These are phyloP conservation scores for Larix sibirica DNA, from an alignment of 83 land plant species.

Conservation along the genomic window DNA sequence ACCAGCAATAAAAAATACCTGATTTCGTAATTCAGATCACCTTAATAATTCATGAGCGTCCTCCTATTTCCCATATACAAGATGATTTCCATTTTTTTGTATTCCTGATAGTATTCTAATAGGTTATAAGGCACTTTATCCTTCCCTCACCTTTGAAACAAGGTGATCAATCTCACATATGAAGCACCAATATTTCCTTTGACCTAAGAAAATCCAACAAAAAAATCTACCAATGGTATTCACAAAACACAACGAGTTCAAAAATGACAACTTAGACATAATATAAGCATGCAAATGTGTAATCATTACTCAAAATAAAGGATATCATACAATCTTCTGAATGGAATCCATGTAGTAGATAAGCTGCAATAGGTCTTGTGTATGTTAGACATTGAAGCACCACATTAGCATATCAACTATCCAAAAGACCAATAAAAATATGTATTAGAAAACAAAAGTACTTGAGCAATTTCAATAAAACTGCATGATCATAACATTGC, in stretches of 20 bases:
- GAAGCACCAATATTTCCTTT: conserved; percentile 75
- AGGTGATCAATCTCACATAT: conserved; percentile 88
- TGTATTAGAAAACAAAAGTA: background rate
- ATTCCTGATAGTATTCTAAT: no score
- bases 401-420: conserved; percentile 53
- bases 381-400: conserved; percentile 44
- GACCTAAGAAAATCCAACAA: conserved; percentile 34
- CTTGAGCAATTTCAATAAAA: background rate
- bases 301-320: background rate
- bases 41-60: conserved; percentile 84
- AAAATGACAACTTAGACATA: background rate
- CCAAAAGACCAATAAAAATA: background rate
- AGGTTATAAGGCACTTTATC: conserved; percentile 39
- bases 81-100: no score
- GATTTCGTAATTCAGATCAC: conserved; percentile 24
- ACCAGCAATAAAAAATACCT: background rate
- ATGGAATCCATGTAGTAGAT: conserved; percentile 38
- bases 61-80: no score
- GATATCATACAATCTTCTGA: conserved; percentile 34
- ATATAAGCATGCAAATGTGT: background rate
- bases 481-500: background rate
- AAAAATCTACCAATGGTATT: background rate
- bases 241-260: background rate
- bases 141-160: conserved; percentile 52
- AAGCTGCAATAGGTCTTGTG: conserved; percentile 43